Conservation (phyloP, 1,284 basidiomycete genomes). For the Leccinum subfulvum region DNA sequence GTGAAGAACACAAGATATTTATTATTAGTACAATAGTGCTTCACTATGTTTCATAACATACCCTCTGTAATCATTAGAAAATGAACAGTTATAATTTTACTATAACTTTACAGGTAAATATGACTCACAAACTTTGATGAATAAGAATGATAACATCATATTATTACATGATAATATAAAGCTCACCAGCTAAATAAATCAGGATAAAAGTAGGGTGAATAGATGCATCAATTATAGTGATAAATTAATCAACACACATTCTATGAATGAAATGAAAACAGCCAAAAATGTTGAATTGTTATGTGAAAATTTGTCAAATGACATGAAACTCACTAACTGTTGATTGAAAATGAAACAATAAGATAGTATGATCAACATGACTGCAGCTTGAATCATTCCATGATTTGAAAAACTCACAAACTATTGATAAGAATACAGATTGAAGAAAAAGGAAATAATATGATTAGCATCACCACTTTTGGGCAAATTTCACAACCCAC, state of each 20-base stretch:
- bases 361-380: neutral
- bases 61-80: neutral
- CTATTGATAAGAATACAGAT: neutral
- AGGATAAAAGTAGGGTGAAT: neutral
- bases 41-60: neutral
- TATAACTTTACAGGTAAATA: neutral
- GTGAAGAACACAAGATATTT: neutral
- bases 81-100: neutral
- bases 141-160: neutral
- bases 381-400: neutral
- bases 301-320: neutral
- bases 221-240: neutral
- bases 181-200: neutral
- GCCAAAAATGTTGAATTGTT: neutral
- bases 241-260: neutral
- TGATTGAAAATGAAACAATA: neutral
- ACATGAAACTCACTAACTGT: neutral
- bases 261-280: neutral
- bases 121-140: neutral
- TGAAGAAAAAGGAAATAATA: neutral
- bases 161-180: neutral
- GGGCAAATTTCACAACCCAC: neutral
- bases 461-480: neutral
- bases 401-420: neutral
- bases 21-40: neutral